Conservation (phyloP, 1,284 basidiomycete genomes). For the Ustilago bromivora region DNA sequence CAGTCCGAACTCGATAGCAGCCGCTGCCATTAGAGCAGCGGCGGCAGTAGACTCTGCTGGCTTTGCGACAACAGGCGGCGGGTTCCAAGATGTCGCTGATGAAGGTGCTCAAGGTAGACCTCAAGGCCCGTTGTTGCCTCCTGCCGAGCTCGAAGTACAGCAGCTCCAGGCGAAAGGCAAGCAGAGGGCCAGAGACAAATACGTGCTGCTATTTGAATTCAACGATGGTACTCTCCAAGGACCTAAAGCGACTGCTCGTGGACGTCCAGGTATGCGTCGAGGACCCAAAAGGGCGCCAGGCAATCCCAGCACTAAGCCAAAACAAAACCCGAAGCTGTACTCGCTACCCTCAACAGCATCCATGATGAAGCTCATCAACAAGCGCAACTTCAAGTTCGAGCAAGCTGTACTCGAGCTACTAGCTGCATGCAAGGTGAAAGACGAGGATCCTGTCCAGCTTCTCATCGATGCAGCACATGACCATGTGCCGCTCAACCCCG, state of each 20-base stretch:
- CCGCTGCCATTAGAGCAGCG: background rate
- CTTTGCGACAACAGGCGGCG: slow-evolving; percentile 43
- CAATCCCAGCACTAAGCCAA: slow-evolving; percentile 21
- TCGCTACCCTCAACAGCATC: slow-evolving; percentile 52
- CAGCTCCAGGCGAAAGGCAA: slow-evolving; percentile 41
- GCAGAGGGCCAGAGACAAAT: slow-evolving; percentile 57
- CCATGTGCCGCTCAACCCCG: slow-evolving; percentile 63
- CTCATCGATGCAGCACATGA: slow-evolving; percentile 61
- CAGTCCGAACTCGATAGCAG: slow-evolving; percentile 21
- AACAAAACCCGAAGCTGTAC: slow-evolving; percentile 44
- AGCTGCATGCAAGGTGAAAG: slow-evolving; percentile 57
- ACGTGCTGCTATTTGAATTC: slow-evolving; percentile 70
- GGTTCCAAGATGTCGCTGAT: slow-evolving; percentile 49
- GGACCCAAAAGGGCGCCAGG: slow-evolving; percentile 38
- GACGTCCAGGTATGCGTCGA: slow-evolving; percentile 50
- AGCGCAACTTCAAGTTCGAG: slow-evolving; percentile 66
- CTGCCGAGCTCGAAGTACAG: slow-evolving; percentile 43
- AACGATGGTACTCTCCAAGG: slow-evolving; percentile 71
- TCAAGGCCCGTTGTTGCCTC: slow-evolving; percentile 30
- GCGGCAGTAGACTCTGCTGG: slow-evolving; percentile 36
- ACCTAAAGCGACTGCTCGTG: slow-evolving; percentile 69
- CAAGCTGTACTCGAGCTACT: slow-evolving; percentile 65
- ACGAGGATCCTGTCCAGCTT: slow-evolving; percentile 63
- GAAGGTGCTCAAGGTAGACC: slow-evolving; percentile 23
- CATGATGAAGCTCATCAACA: slow-evolving; percentile 66